These are phyloP conservation scores for Apiospora sp. DNA, from an alignment of 2,329 filamentous ascomycete genomes.

Conservation along the genomic window DNA sequence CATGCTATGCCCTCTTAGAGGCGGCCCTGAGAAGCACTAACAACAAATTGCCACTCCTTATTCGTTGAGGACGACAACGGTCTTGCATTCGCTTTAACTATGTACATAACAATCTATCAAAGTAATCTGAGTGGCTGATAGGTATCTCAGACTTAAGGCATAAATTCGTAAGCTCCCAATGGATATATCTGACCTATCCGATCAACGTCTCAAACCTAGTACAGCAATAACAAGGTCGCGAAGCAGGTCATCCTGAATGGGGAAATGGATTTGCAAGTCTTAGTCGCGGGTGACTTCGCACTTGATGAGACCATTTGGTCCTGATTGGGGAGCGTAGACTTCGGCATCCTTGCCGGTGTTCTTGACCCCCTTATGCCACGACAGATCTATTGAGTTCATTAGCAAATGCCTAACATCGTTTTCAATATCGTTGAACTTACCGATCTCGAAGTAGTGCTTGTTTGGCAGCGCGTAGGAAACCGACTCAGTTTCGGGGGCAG, in stretches of 20 bases:
- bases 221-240: neutral
- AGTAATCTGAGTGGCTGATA: neutral
- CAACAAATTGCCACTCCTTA: neutral
- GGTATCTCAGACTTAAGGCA: neutral
- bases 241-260: neutral
- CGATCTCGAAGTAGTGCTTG: slow-evolving; percentile 98
- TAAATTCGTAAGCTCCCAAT: slow-evolving; percentile 5
- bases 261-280: neutral
- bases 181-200: neutral
- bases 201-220: neutral
- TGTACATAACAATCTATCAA: neutral
- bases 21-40: neutral
- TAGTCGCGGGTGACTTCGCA: slow-evolving; percentile 77
- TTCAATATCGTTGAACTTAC: slow-evolving; percentile 59
- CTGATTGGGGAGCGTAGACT: slow-evolving; percentile 91
- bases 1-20: neutral
- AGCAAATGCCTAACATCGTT: neutral
- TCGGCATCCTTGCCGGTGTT: slow-evolving; percentile 97
- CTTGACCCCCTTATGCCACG: slow-evolving; percentile 94
- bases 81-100: neutral
- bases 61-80: neutral
- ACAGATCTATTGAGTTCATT: slow-evolving; percentile 69
- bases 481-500: slow-evolving; percentile 72
- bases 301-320: slow-evolving; percentile 94
- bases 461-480: slow-evolving; percentile 91